phyloP scores from a whole-genome alignment of 345 rosid species.

The Hypericum perforatum region DNA sequence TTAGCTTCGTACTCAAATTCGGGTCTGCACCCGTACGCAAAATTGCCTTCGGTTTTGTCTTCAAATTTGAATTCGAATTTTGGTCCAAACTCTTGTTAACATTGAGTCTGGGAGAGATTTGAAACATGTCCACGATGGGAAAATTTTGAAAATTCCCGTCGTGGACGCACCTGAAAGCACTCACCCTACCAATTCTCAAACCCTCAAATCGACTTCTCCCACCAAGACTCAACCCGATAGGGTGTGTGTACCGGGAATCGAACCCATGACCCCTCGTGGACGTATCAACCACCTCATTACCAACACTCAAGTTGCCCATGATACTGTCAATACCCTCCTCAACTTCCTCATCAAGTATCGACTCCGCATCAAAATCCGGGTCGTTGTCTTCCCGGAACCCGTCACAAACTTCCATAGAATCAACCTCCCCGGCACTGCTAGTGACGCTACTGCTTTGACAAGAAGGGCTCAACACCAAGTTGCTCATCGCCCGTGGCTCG shows the following conservation, averaged over 20 bases:
- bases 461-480: neutral
- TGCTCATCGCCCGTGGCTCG: too few relatives aligned
- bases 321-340: slow-evolving; percentile 71
- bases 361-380: slow-evolving; percentile 59
- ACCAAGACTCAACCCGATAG: slow-evolving; percentile 23
- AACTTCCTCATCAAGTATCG: slow-evolving; percentile 65
- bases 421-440: slow-evolving; percentile 9
- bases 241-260: slow-evolving; percentile 28
- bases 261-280: neutral
- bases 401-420: slow-evolving; percentile 16
- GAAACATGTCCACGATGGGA: slow-evolving; percentile 50
- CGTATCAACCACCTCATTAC: slow-evolving; percentile 11
- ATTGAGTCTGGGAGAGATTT: slow-evolving; percentile 53
- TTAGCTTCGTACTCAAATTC: slow-evolving; percentile 3
- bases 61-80: too few relatives aligned
- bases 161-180: slow-evolving; percentile 37
- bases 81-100: neutral
- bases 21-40: too few relatives aligned
- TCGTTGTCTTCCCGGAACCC: slow-evolving; percentile 19
- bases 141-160: slow-evolving; percentile 36
- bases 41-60: too few relatives aligned
- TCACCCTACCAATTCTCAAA: slow-evolving; percentile 20
- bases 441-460: slow-evolving; percentile 18
- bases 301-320: slow-evolving; percentile 42
- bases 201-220: slow-evolving; percentile 28